phyloP scores from a whole-genome alignment of 2,329 filamentous ascomycete genomes.

The Fusarium agapanthi region DNA sequence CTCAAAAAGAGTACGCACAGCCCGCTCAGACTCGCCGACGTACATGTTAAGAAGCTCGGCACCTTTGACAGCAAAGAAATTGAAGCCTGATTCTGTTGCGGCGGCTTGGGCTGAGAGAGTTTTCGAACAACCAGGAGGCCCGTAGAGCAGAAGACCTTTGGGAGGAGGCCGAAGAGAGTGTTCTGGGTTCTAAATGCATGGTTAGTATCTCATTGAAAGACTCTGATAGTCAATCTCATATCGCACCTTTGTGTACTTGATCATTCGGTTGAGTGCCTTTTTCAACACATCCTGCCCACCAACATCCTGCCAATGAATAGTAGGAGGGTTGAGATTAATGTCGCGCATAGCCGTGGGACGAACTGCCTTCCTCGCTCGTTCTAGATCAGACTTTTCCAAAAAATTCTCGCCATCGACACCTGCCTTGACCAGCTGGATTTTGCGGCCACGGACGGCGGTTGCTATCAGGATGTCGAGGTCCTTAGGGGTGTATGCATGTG shows the following conservation, averaged over 20 bases:
- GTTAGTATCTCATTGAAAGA: constrained; percentile 13
- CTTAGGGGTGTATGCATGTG: constrained; percentile 85
- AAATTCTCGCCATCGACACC: constrained; percentile 41
- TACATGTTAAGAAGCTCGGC: constrained; percentile 97
- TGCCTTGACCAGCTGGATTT: constrained; percentile 36
- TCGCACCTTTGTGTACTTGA: constrained; percentile 52
- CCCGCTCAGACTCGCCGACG: constrained; percentile 91
- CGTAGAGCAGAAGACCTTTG: constrained; percentile 89
- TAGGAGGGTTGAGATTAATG: constrained; percentile 87
- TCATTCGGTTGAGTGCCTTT: constrained; percentile 61
- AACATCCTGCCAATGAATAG: constrained; percentile 86
- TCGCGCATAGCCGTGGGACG: constrained; percentile 88
- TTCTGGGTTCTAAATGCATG: constrained; percentile 41
- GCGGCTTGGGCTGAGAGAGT: constrained; percentile 91
- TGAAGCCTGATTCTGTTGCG: constrained; percentile 88
- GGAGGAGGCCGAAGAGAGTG: constrained; percentile 64
- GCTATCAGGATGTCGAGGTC: constrained; percentile 74
- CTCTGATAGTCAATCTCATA: neutral
- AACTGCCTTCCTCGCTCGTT: constrained; percentile 72
- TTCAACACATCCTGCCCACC: constrained; percentile 85
- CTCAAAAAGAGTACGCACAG: constrained; percentile 84
- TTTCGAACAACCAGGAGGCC: constrained; percentile 93
- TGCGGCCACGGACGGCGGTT: constrained; percentile 44
- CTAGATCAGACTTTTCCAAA: constrained; percentile 62
- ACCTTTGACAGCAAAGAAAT: constrained; percentile 94